Base-by-base conservation (phyloP, 2,329 filamentous ascomycete species). In the Fusarium sp. region DNA sequence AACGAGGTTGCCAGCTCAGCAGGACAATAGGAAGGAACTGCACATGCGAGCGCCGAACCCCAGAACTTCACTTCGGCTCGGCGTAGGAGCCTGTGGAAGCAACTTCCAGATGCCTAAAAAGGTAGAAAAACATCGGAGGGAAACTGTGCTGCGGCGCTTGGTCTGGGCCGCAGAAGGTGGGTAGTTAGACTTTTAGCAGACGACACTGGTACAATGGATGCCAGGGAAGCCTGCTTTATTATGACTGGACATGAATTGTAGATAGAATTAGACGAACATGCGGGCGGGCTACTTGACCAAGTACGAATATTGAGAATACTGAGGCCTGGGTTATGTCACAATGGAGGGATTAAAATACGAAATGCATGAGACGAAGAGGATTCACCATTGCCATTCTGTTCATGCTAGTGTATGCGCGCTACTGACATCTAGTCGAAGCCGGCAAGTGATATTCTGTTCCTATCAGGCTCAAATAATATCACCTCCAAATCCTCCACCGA, bases 1-100 rank as follows among this genome's bases (percentile, higher is more conserved):
- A 84, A 86, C 61, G 83, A 86, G 72, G 77, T 89, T 54, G 86
- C 83, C 44, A 77, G 70, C 52, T 69, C 77, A 39, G 77, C 80
- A 39, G 70, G 64, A 50, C 74, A 78, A 66, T 77, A 77, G 71
- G 60, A 59, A 57, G 46, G 37, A 26, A 61, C 52, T 59, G 49
- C 57, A 24, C 15, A 33, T 12, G 37, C 20, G 38, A 35, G 29
- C 43, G 21, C 18, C 39, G 41, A 15, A n/a, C n/a, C 21, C 20
- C 48, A n/a, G 15, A 24, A 31, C 16, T 42, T 48, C 39, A 44
- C 55, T 21, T 69, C 68, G 13, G 42, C 39, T 52, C 59, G 57
- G 42, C 54, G 46, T 54, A 64, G 62, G 26, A 26, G 33, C 15
- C 18, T 60, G 47, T 44, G 43, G 29, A 69, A 66, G 47, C n/a